A percentile compares a stretch with the other conserved stretches of the same genome.
Conservation (phyloP, 306 rosid species). For the Clitoria ternatea region DNA sequence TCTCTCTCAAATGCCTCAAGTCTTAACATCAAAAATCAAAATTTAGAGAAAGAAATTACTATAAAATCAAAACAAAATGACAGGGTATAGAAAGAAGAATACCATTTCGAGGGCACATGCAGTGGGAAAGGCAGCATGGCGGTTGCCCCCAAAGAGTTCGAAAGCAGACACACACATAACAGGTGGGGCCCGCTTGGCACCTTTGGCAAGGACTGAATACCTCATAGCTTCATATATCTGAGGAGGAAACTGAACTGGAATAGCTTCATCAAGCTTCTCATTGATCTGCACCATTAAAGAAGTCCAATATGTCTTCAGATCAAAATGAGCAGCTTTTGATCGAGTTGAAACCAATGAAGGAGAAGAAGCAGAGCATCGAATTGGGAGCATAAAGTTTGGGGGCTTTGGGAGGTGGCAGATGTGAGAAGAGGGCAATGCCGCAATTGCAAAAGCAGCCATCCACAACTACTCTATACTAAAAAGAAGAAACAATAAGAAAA, state of each 20-base stretch:
- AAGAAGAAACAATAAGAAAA: background rate
- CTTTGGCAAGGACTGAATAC: constrained; percentile 71
- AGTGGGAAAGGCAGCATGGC: constrained; percentile 85
- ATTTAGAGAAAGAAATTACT: background rate
- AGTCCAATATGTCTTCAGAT: constrained; percentile 79
- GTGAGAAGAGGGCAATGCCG: constrained; percentile 34
- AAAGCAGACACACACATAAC: constrained; percentile 91
- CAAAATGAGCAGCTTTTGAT: constrained; percentile 47
- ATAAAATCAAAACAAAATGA: background rate
- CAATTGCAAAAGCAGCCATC: constrained; percentile 53
- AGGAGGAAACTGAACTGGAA: constrained; percentile 59
- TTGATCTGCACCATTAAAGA: constrained; percentile 66
- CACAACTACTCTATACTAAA: background rate
- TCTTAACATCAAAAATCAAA: background rate
- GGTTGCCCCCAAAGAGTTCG: constrained; percentile 79
- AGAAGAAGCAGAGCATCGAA: constrained; percentile 50
- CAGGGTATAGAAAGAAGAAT: background rate
- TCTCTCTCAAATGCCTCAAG: background rate
- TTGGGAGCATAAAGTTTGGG: constrained; percentile 22
- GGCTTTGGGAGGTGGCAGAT: constrained; percentile 35
- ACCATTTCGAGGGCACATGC: constrained; percentile 99
- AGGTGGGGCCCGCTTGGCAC: constrained; percentile 90
- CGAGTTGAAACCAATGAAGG: constrained; percentile 30
- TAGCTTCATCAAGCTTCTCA: constrained; percentile 73
- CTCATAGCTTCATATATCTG: constrained; percentile 90